These are phyloP conservation scores for Rhizopus sp. DNA, from an alignment of 371 early-diverging fungal species.

Conservation along the genomic window DNA sequence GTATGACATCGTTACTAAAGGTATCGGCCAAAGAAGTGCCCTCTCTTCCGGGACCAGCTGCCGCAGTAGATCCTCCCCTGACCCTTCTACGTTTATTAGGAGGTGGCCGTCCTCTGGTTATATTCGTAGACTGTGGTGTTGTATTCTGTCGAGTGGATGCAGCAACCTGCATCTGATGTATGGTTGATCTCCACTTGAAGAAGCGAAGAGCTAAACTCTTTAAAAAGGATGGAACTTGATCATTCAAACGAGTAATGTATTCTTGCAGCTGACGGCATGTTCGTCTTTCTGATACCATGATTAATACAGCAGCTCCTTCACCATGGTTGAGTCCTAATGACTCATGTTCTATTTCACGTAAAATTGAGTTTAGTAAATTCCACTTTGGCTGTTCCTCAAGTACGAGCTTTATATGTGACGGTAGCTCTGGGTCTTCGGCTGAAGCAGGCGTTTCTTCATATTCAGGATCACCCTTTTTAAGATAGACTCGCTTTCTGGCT, in stretches of 20 bases:
- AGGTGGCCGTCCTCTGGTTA: conserved; percentile 42
- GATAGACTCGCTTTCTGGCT: conserved; percentile 68
- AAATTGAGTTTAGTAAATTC: conserved; percentile 65
- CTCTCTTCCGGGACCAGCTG: conserved; percentile 29
- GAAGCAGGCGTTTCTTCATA: conserved; percentile 16
- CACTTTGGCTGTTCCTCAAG: conserved; percentile 95
- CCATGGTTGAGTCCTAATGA: conserved; percentile 9
- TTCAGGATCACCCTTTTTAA: conserved; percentile 44
- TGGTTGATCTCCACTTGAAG: conserved; percentile 66
- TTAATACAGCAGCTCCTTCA: conserved; percentile 51
- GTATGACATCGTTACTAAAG: conserved; percentile 29
- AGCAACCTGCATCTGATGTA: conserved; percentile 39
- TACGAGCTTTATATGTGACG: conserved; percentile 65
- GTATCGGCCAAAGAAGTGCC: conserved; percentile 26
- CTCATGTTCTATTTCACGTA: conserved; percentile 77
- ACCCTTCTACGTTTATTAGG: conserved; percentile 79
- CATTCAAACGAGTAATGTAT: conserved; percentile 41
- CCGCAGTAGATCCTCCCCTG: conserved; percentile 66
- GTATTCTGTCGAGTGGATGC: conserved; percentile 1
- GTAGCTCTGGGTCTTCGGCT: conserved; percentile 29
- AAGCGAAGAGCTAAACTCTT: conserved; percentile 56
- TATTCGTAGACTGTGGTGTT: conserved; percentile 4
- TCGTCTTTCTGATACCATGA: conserved; percentile 73
- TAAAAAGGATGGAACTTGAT: conserved; percentile 39
- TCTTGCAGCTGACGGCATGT: conserved; percentile 69